Evolutionary conservation across 371 early-diverging fungal species (phyloP), one percentile per base, ranked within the genome.

Genomic region (Lichtheimia ornata): DNA sequence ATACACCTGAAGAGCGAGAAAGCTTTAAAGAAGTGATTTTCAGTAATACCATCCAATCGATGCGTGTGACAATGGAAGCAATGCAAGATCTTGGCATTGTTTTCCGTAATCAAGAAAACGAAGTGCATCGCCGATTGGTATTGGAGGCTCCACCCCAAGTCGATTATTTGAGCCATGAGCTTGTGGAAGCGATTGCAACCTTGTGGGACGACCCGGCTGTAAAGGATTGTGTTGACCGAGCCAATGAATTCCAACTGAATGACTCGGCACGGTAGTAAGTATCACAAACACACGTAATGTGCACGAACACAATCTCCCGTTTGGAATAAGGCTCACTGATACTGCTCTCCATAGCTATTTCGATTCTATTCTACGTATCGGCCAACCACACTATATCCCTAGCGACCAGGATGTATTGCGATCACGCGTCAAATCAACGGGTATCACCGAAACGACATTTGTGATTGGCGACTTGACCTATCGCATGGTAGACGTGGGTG

Each of bases 401-500:
- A 88, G 88, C 24, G 94, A 95, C 66, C 94, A 94, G 71, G 94
- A 94, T 69, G 84, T 94, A 53, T 66, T 94, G 53, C 79, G 92
- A 50, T 89, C 90, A 47, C 81, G 94, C 22, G 89, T 92, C 58
- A 94, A 93, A 70, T 86, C 94, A 2, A 91, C 95, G 0, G 94
- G 94, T 6, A 92, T 94, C 45, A 88, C 86, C 50, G 97, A 97
- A 74, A 94, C 93, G 1, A 83, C 85, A 1, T 97, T 97, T 84
- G 69, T 86, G 22, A 84, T 95, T 44, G 89, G 88, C 17, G 77
- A 88, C 35, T 66, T 93, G 43, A 92, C 91, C 1, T 93, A 90
- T 64, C 83, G 91, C 42, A 93, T 96, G 94, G 87, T 94, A 74
- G 97, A 96, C 74, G 97, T 96, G 24, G 96, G 96, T 40, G 96